Evolutionary conservation across 1,284 basidiomycete genomes (phyloP), one percentile per base, ranked within the genome.

Genomic region (Papiliotrema nemorosa): DNA sequence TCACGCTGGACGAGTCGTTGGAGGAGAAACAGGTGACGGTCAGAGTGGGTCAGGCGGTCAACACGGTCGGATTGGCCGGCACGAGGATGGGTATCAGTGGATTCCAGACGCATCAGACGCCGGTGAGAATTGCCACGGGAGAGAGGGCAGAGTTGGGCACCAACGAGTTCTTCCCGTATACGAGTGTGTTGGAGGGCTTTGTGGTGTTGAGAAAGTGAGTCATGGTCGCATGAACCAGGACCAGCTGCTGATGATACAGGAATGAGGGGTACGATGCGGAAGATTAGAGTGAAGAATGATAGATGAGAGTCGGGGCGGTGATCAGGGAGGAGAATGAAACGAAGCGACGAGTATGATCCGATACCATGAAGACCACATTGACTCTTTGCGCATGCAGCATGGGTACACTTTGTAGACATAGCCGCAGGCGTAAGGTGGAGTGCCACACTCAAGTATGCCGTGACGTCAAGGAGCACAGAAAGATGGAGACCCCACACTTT

Each of bases 31-130:
- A 91, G 1, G 89, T 96, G 24, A 91, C 90, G 6, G 93, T 97
- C 29, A 86, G 96, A 26, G 96, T 98, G 31, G 94, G 94, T 36
- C 90, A 93, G 78, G 89, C 72, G 3, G 69, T 75, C 56, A 75
- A 75, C 60, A 75, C 73, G 34, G 63, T 75, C 47, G 73, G 72
- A 42, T 51, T 71, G 34, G 73, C 73, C 0, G 73, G 73, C n/a
- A 72, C 70, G 44, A 59, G 73, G 39, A 59, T 61, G 40, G 71
- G 71, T 40, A 75, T 66, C 72, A 76, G 68, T 66, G 75, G 50
- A 62, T 96, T 96, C 86, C 91, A 97, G 76, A 98, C 96, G 24
- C 91, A 97, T 75, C 86, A 88, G 62, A 92, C 93, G 40, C 96
- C 96, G 0, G 94, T 98, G 42, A 84, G 96, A 44, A 77, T 98